Evolutionary conservation across 495 filamentous ascomycete genomes (phyloP).

Genomic region (Neurospora intermedia): DNA sequence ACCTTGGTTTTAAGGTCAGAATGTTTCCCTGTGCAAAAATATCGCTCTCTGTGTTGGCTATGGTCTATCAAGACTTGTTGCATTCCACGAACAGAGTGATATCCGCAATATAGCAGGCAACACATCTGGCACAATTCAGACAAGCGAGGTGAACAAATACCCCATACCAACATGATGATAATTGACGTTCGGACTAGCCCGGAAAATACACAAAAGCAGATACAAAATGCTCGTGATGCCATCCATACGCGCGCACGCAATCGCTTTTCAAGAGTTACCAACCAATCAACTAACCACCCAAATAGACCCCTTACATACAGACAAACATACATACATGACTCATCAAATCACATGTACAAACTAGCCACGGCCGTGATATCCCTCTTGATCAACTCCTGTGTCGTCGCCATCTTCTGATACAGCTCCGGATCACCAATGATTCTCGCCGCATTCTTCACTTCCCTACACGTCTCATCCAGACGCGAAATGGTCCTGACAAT

Average conservation of each 20-base stretch:
- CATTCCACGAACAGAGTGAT: no score
- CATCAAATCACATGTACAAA: constrained; percentile 54
- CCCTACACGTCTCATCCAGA: constrained; percentile 89
- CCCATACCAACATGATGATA: background rate
- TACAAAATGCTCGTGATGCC: background rate
- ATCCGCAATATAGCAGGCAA: background rate
- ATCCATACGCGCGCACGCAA: background rate
- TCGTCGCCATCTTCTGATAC: constrained; percentile 90
- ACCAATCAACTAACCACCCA: background rate
- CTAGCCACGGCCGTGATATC: constrained; percentile 88
- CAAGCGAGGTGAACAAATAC: background rate
- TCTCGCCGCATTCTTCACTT: constrained; percentile 93
- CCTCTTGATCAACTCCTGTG: constrained; percentile 93
- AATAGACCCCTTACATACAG: background rate
- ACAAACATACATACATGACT: background rate
- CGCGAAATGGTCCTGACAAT: constrained; percentile 89
- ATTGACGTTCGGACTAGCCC: background rate
- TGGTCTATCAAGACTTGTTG: no score
- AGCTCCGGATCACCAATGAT: constrained; percentile 92
- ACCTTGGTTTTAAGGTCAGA: no score
- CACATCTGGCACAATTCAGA: background rate
- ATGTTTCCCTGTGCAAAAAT: no score
- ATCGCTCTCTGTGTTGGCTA: no score
- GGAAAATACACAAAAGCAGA: background rate
- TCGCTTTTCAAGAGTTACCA: background rate